A percentile compares a stretch with the other conserved stretches of the same genome.
Conservation (phyloP, 306 rosid species). For the Sicyos edulis region DNA sequence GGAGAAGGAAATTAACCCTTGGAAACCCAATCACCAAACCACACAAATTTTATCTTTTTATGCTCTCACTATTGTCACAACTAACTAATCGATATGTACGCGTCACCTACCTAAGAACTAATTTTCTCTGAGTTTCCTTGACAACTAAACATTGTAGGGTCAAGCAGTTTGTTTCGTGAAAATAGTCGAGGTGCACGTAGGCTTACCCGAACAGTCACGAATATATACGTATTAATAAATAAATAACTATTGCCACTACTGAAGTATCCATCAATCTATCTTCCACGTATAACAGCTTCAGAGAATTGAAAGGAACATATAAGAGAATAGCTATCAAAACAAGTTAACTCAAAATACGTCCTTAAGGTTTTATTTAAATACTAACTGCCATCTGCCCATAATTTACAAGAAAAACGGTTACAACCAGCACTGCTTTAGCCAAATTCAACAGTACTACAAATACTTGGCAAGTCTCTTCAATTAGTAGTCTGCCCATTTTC, state of each 20-base stretch:
- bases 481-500: constrained; percentile 51
- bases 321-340: constrained; percentile 9
- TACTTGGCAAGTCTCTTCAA: constrained; percentile 34
- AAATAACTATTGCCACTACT: constrained; percentile 4
- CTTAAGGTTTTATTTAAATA: constrained; percentile 40
- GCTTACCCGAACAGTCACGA: no score
- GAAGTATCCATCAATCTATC: background rate
- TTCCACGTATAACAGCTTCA: background rate
- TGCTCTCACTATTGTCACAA: no score
- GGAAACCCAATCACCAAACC: background rate
- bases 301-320: background rate
- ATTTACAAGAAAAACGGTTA: constrained; percentile 51
- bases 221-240: no score
- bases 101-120: no score
- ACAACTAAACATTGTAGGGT: no score
- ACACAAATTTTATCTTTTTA: background rate
- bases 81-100: no score
- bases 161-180: no score
- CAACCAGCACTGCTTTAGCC: constrained; percentile 25
- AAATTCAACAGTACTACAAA: constrained; percentile 38
- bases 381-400: constrained; percentile 38
- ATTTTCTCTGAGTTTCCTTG: no score
- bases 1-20: background rate
- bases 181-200: no score
- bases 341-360: constrained; percentile 12